A percentile compares a stretch with the other conserved stretches of the same genome.
Evolutionary conservation across 495 filamentous ascomycete species (phyloP).

Genomic region (Annulohypoxylon maeteangense): DNA sequence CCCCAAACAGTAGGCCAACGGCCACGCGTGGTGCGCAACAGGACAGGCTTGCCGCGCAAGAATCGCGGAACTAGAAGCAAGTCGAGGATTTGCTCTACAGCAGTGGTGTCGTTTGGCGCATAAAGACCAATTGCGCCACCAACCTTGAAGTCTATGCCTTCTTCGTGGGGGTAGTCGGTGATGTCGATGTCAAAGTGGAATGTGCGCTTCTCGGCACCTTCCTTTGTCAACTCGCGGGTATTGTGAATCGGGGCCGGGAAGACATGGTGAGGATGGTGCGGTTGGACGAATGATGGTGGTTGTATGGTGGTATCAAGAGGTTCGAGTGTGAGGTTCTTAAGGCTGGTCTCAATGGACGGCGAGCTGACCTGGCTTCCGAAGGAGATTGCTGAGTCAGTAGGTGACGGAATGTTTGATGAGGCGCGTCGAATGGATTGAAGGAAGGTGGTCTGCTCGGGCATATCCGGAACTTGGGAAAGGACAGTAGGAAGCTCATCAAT

Average conservation of each 20-base stretch:
- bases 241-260: conserved; percentile 84
- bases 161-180: conserved; percentile 91
- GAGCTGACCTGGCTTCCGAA: conserved; percentile 34
- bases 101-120: conserved; percentile 80
- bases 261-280: conserved; percentile 93
- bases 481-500: conserved; percentile 77
- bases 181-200: conserved; percentile 98
- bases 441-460: conserved; percentile 79
- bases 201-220: conserved; percentile 95
- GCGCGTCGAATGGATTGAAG: conserved; percentile 62
- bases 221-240: conserved; percentile 84
- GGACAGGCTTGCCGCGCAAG: conserved; percentile 82
- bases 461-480: conserved; percentile 72
- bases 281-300: conserved; percentile 90
- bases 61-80: conserved; percentile 78
- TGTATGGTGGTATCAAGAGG: conserved; percentile 63
- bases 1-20: conserved; percentile 99
- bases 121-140: conserved; percentile 94
- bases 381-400: conserved; percentile 50
- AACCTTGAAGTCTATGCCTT: conserved; percentile 91
- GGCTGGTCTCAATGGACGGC: conserved; percentile 25
- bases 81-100: conserved; percentile 87
- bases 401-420: conserved; percentile 44
- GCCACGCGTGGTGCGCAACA: conserved; percentile 79
- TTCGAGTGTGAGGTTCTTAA: conserved; percentile 51